Evolutionary conservation across 495 filamentous ascomycete species (phyloP).

Genomic region (Penicillium simplicissimum): DNA sequence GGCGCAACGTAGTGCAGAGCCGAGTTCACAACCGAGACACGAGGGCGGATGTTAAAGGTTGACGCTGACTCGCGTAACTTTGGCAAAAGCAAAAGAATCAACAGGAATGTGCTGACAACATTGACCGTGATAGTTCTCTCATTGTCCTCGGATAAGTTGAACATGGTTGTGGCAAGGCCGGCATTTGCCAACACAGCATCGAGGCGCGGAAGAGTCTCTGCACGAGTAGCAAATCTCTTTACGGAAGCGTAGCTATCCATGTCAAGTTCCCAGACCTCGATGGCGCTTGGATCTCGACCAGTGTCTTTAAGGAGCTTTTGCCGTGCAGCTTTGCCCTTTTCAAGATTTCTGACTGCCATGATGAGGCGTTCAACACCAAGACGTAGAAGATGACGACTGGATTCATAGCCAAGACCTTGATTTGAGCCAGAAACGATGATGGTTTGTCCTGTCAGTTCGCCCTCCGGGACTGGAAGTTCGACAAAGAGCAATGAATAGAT

Average conservation of each 20-base stretch:
- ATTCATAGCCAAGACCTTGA: slow-evolving; percentile 46
- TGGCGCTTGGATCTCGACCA: slow-evolving; percentile 25
- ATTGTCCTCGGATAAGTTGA: slow-evolving; percentile 30
- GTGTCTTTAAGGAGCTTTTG: slow-evolving; percentile 32
- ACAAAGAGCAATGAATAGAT: slow-evolving; percentile 10
- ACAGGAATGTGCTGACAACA: slow-evolving; percentile 43
- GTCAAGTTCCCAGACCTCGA: slow-evolving; percentile 40
- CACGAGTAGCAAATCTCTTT: slow-evolving; percentile 31
- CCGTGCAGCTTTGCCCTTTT: slow-evolving; percentile 45
- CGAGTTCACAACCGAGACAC: slow-evolving; percentile 27
- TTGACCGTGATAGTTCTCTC: slow-evolving; percentile 47
- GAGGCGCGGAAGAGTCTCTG: slow-evolving; percentile 26
- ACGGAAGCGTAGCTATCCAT: slow-evolving; percentile 37
- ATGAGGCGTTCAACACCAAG: slow-evolving; percentile 44
- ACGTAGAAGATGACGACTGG: slow-evolving; percentile 42
- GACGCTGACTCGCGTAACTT: slow-evolving; percentile 30
- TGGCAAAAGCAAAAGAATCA: slow-evolving; percentile 19
- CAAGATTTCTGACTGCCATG: slow-evolving; percentile 43
- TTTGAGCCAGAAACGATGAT: slow-evolving; percentile 57
- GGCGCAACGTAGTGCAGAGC: slow-evolving; percentile 25
- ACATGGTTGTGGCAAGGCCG: slow-evolving; percentile 24
- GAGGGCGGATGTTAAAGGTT: slow-evolving; percentile 24
- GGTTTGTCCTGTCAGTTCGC: slow-evolving; percentile 36
- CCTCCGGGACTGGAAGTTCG: slow-evolving; percentile 7
- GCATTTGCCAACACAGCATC: slow-evolving; percentile 41